Evolutionary conservation across 805 yeast species (phyloP).

Genomic region (Hanseniaspora pseudoguilliermondii): DNA sequence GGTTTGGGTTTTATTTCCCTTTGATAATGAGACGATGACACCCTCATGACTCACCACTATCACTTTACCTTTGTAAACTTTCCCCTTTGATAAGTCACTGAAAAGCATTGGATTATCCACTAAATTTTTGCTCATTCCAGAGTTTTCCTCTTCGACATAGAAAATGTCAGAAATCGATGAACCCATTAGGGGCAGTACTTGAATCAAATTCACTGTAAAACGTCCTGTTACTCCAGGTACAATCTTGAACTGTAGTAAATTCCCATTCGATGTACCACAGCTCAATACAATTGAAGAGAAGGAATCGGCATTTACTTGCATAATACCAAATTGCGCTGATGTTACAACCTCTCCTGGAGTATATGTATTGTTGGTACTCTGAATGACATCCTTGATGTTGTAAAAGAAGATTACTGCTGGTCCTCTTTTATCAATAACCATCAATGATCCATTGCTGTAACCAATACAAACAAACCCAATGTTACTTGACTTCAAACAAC

Average conservation of each 20-base stretch:
- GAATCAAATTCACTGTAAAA: slow-evolving; percentile 44
- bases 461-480: slow-evolving; percentile 79
- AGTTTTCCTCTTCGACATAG: slow-evolving; percentile 38
- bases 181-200: slow-evolving; percentile 34
- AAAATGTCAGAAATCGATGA: slow-evolving; percentile 42
- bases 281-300: slow-evolving; percentile 59
- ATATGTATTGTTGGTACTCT: slow-evolving; percentile 18
- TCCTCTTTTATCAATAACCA: slow-evolving; percentile 68
- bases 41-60: slow-evolving; percentile 30
- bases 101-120: neutral
- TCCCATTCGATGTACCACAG: slow-evolving; percentile 71
- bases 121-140: neutral
- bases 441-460: slow-evolving; percentile 58
- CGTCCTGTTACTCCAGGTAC: slow-evolving; percentile 52
- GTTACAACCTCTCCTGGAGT: slow-evolving; percentile 31
- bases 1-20: slow-evolving; percentile 51
- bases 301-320: slow-evolving; percentile 52
- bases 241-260: slow-evolving; percentile 50
- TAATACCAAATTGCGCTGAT: slow-evolving; percentile 57
- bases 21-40: slow-evolving; percentile 22
- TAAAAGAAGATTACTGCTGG: slow-evolving; percentile 51
- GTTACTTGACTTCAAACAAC: slow-evolving; percentile 54
- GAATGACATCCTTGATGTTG: slow-evolving; percentile 22
- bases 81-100: slow-evolving; percentile 7
- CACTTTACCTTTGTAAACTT: neutral